Percentiles rank a stretch among this genome's conserved stretches.
These are phyloP conservation scores for Xylaria sp. DNA, from an alignment of 2,329 filamentous ascomycete species.

Conservation along the genomic window DNA sequence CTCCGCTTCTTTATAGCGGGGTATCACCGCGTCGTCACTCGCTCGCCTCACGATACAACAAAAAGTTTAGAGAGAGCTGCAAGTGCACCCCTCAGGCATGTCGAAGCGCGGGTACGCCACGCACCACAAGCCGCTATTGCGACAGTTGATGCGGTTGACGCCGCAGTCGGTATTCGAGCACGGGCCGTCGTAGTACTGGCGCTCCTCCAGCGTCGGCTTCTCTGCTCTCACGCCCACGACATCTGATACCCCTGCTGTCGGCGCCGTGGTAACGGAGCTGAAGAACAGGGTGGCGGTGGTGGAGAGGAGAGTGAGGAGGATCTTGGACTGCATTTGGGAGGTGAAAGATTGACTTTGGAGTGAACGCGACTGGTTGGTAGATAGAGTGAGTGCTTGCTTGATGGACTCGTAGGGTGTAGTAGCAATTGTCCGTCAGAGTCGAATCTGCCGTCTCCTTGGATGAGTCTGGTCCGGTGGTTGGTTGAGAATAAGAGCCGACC, in stretches of 20 bases:
- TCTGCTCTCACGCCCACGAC: background rate
- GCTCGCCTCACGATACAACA: too few relatives aligned
- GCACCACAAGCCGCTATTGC: conserved; percentile 9
- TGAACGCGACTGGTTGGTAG: too few relatives aligned
- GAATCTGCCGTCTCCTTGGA: too few relatives aligned
- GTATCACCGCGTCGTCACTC: too few relatives aligned
- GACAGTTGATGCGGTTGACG: conserved; percentile 12
- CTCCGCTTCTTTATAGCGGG: too few relatives aligned
- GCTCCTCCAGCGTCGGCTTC: background rate
- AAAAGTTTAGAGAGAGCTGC: conserved; percentile 12
- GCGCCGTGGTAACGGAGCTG: conserved; percentile 6
- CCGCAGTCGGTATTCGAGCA: conserved; percentile 24
- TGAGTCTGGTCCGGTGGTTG: background rate
- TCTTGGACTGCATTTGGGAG: conserved; percentile 4
- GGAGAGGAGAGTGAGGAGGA: conserved; percentile 4
- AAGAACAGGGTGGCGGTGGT: background rate
- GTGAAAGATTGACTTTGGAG: background rate
- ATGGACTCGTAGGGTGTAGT: too few relatives aligned
- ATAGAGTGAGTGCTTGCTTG: too few relatives aligned
- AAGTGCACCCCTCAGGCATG: conserved; percentile 20
- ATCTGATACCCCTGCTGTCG: background rate
- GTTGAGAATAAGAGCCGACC: background rate
- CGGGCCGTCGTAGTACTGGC: conserved; percentile 20
- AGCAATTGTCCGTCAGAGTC: too few relatives aligned
- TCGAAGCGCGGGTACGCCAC: conserved; percentile 9